Evolutionary conservation across 441 rosid species (phyloP).

Genomic region (Syzygium malaccense): DNA sequence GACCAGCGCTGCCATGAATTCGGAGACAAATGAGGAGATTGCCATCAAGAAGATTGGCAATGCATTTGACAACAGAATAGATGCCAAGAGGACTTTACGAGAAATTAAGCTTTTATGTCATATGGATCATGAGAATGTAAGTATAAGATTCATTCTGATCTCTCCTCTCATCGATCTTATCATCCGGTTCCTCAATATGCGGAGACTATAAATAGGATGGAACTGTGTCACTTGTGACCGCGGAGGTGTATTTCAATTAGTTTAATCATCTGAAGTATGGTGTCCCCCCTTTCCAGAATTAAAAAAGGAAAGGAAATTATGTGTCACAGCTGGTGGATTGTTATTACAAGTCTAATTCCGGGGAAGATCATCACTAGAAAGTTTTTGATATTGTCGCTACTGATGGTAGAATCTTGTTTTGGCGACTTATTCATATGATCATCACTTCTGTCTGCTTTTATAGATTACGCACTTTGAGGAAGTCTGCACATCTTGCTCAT

Average conservation of each 20-base stretch:
- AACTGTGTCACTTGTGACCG: neutral
- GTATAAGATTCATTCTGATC: neutral
- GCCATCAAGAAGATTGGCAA: constrained; percentile 20
- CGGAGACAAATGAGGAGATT: constrained; percentile 13
- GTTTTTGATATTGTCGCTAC: neutral
- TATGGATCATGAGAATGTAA: constrained; percentile 17
- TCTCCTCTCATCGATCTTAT: neutral
- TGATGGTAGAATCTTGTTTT: neutral
- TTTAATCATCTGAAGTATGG: neutral
- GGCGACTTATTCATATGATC: neutral
- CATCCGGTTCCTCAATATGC: neutral
- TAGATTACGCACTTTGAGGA: neutral
- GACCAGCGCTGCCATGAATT: constrained; percentile 13
- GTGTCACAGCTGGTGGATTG: neutral
- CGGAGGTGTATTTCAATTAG: no score
- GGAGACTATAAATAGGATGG: neutral
- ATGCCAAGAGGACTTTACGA: constrained; percentile 16
- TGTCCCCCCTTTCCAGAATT: neutral
- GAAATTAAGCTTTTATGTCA: constrained; percentile 10
- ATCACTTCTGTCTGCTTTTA: neutral
- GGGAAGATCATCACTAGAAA: neutral
- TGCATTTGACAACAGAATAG: constrained; percentile 14
- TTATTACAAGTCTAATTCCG: neutral
- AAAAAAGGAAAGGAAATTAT: neutral
- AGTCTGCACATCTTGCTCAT: neutral